Evolutionary conservation across 495 filamentous ascomycete species (phyloP).

Genomic region (Staphylotrichum longicolle): DNA sequence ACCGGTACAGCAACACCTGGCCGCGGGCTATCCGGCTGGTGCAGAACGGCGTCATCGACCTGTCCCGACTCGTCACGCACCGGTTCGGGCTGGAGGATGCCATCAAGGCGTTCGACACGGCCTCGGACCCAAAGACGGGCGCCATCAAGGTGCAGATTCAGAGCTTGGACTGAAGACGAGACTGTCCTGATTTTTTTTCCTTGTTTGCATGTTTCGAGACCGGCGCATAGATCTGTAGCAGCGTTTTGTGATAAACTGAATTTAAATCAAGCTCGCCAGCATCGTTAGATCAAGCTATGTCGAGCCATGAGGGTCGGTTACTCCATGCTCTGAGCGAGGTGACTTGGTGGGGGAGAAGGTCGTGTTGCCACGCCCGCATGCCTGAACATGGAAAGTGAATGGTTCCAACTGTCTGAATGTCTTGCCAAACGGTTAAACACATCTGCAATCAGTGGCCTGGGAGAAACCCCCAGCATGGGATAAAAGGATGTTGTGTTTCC

Average conservation of each 20-base stretch:
- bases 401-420: too few relatives aligned
- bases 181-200: neutral
- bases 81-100: constrained; percentile 82
- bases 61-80: constrained; percentile 82
- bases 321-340: too few relatives aligned
- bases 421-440: too few relatives aligned
- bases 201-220: constrained; percentile 13
- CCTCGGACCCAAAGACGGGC: constrained; percentile 81
- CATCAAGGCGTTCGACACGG: constrained; percentile 82
- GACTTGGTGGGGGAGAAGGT: too few relatives aligned
- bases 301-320: too few relatives aligned
- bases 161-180: constrained; percentile 46
- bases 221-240: constrained; percentile 20
- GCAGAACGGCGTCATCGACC: constrained; percentile 74
- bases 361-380: too few relatives aligned
- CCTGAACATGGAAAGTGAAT: too few relatives aligned
- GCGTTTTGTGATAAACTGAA: neutral
- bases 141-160: constrained; percentile 95
- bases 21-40: constrained; percentile 86
- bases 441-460: too few relatives aligned
- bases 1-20: constrained; percentile 94
- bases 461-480: too few relatives aligned
- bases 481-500: too few relatives aligned
- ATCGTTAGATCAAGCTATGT: neutral
- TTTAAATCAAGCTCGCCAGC: constrained; percentile 2